Evolutionary conservation across 495 filamentous ascomycete genomes (phyloP), one percentile per base, ranked within the genome.

Genomic region (Penicillium turbatum): DNA sequence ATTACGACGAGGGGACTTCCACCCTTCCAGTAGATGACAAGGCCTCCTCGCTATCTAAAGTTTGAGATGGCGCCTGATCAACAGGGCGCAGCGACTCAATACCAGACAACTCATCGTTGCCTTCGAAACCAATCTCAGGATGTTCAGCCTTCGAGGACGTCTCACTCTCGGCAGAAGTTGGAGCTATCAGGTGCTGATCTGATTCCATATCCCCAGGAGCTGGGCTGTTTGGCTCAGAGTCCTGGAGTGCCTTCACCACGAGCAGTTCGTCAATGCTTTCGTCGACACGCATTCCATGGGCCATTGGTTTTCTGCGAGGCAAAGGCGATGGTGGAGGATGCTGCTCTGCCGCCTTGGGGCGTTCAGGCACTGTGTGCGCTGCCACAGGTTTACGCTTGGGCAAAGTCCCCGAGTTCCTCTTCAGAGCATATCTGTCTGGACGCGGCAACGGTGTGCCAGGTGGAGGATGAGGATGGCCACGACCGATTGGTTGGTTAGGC

Each of bases 381-480:
- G 76, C 70, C 6, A 87, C 68, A 12, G 82, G 74, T 49, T 86
- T 86, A 5, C 84, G 69, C 53, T 80, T 90, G 13, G 86, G 83
- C 2, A 83, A 66, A 15, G 74, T 72, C 42, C 79, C 75, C 0
- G 84, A 74, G 16, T 78, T 72, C 8, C 76, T 76, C 55, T 81
- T 82, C 31, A 79, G 72, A 21, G 78, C 80, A 54, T 85, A 85
- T 27, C 79, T 82, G 31, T 86, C 83, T 6, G 88, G 87, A 7
- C 82, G 86, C n/a, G 89, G 88, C 2, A 92, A 75, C 6, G 86
- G 86, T 13, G 82, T 85, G 7, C 79, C 74, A 19, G 74, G 70
- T 19, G 77, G 74, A 51, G 77, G 74, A 45, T 80, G 63, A 21
- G 76, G 73, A 61, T 74, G 72, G 3, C 88, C 86, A 26, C 86